phyloP scores from a whole-genome alignment of 306 rosid species.

The Corylus americana region DNA sequence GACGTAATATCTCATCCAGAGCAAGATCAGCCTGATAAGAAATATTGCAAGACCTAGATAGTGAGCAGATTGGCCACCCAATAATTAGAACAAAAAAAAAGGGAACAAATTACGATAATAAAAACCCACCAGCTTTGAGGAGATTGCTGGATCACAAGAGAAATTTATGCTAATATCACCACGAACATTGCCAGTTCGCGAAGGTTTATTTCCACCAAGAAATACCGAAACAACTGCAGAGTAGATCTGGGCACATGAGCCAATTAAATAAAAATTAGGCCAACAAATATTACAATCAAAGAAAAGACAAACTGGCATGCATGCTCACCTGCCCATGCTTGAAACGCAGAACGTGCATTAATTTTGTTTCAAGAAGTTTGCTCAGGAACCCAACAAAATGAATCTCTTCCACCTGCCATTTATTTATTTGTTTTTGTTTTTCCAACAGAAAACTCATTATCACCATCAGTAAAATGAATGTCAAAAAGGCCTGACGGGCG shows the following conservation, averaged over 20 bases:
- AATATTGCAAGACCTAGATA: slow-evolving; percentile 30
- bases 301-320: slow-evolving; percentile 19
- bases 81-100: neutral
- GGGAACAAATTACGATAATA: slow-evolving; percentile 5
- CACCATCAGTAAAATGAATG: slow-evolving; percentile 22
- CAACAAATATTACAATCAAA: slow-evolving; percentile 19
- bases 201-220: slow-evolving; percentile 96
- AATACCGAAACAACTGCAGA: slow-evolving; percentile 85
- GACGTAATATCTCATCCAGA: slow-evolving; percentile 80
- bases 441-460: slow-evolving; percentile 12
- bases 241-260: slow-evolving; percentile 62
- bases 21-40: slow-evolving; percentile 78
- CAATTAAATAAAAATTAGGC: slow-evolving; percentile 31
- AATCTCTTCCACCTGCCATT: slow-evolving; percentile 84
- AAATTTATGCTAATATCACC: slow-evolving; percentile 90
- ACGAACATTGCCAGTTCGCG: slow-evolving; percentile 76
- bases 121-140: slow-evolving; percentile 79
- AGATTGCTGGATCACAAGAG: slow-evolving; percentile 93
- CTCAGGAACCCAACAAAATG: slow-evolving; percentile 85
- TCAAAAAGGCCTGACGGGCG: slow-evolving; percentile 9
- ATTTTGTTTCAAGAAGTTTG: slow-evolving; percentile 93
- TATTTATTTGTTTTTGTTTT: neutral
- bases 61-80: slow-evolving; percentile 16
- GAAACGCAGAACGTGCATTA: slow-evolving; percentile 92
- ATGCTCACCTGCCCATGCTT: slow-evolving; percentile 85